These are phyloP conservation scores for Flaveria sonorensis DNA, from an alignment of 129 eudicot species.

Conservation along the genomic window DNA sequence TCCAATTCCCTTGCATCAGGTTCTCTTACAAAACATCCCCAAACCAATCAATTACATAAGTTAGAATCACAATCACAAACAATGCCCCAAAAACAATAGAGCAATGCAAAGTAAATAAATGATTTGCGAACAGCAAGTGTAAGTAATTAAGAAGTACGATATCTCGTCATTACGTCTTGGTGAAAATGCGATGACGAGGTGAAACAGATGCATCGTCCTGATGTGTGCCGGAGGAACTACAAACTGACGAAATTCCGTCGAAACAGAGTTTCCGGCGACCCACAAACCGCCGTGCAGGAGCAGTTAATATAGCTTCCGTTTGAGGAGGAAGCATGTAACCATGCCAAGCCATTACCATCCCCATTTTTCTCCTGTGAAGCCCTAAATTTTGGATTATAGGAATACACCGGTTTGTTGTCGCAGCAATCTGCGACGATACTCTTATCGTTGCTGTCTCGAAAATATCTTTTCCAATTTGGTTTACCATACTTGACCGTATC, in stretches of 20 bases:
- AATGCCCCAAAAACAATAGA: conserved; percentile 7
- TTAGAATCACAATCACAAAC: neutral
- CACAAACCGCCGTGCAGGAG: conserved; percentile 36
- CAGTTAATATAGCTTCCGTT: neutral
- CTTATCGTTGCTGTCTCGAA: conserved; percentile 23
- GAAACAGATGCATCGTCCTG: conserved; percentile 38
- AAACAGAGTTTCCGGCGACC: conserved; percentile 81
- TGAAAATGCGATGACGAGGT: conserved; percentile 32
- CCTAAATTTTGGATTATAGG: neutral
- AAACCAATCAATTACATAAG: conserved; percentile 5
- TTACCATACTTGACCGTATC: neutral
- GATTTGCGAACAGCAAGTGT: neutral
- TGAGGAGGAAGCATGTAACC: conserved; percentile 40
- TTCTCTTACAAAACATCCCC: neutral
- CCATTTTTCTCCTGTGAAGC: conserved; percentile 39
- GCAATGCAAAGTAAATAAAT: neutral
- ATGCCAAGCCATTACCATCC: conserved; percentile 46
- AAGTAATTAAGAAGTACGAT: conserved; percentile 21
- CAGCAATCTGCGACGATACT: conserved; percentile 12
- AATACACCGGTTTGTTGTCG: neutral
- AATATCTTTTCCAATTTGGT: conserved; percentile 15
- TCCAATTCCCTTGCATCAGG: neutral
- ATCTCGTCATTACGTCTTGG: conserved; percentile 34
- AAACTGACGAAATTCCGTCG: conserved; percentile 51
- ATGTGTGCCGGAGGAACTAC: conserved; percentile 35